Percentiles rank a stretch among this genome's conserved stretches.
Evolutionary conservation across 208 protist species (phyloP).

Genomic region (Phytomonas sp.): DNA sequence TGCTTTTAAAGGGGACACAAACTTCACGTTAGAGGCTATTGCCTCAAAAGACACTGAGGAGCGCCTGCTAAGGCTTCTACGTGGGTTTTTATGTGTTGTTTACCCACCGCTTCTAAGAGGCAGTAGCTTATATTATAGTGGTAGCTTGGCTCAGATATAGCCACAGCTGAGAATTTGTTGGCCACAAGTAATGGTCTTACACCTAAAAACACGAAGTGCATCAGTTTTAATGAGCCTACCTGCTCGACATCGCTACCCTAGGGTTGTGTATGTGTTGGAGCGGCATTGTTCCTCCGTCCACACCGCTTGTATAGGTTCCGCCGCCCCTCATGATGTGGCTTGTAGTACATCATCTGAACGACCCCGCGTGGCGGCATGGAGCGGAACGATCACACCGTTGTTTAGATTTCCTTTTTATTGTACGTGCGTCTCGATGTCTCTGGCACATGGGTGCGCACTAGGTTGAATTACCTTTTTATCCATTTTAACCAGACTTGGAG

Average conservation of each 20-base stretch:
- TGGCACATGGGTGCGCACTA: too few species aligned
- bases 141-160: neutral
- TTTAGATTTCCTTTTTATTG: neutral
- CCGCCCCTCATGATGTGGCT: constrained; percentile 12
- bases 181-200: constrained; percentile 29
- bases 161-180: constrained; percentile 9
- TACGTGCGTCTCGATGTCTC: neutral
- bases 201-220: constrained; percentile 30
- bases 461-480: too few species aligned
- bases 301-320: constrained; percentile 22
- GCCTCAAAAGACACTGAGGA: constrained; percentile 30
- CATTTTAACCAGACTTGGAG: too few species aligned
- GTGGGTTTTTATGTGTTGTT: constrained; percentile 1
- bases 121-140: neutral
- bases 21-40: constrained; percentile 38
- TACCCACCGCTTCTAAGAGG: neutral
- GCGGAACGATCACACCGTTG: neutral
- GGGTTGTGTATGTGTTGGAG: constrained; percentile 22
- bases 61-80: constrained; percentile 20
- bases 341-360: constrained; percentile 19
- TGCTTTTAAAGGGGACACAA: constrained; percentile 47
- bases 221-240: constrained; percentile 31
- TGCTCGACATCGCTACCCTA: constrained; percentile 40
- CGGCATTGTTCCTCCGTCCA: constrained; percentile 14
- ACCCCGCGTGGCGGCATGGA: neutral